Evolutionary conservation across 345 rosid genomes (phyloP).

Genomic region (Gossypium ekmanianum): DNA sequence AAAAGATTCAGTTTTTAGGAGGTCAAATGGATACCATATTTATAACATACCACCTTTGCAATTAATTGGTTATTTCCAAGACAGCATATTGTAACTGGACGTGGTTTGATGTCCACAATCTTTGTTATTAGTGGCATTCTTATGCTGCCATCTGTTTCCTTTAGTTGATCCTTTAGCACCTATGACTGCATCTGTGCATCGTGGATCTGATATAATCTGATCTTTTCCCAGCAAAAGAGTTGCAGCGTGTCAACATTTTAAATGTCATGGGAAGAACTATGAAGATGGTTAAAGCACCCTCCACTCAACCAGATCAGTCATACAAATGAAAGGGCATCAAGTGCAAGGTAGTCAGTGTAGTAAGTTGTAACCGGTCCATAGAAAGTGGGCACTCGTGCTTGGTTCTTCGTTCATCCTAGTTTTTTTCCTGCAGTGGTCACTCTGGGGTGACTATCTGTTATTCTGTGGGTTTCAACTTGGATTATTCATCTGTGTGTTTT

Average conservation of each 20-base stretch:
- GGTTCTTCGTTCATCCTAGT: background rate
- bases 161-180: background rate
- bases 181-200: background rate
- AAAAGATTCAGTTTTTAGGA: background rate
- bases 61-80: background rate
- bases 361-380: background rate
- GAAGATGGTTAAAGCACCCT: background rate
- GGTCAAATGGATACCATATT: background rate
- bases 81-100: background rate
- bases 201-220: background rate
- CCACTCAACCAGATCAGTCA: slow-evolving; percentile 6
- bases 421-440: background rate
- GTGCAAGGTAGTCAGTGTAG: background rate
- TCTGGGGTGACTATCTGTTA: background rate
- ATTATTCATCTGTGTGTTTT: background rate
- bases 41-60: background rate
- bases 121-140: background rate
- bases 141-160: background rate
- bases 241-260: background rate
- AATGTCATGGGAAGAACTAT: slow-evolving; percentile 8
- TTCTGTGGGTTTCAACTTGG: background rate
- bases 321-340: background rate
- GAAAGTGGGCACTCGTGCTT: background rate
- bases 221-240: background rate
- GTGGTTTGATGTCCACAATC: background rate